These are phyloP conservation scores for Cystobasidiaceae sp. DNA, from an alignment of 1,284 basidiomycete species.

Conservation along the genomic window DNA sequence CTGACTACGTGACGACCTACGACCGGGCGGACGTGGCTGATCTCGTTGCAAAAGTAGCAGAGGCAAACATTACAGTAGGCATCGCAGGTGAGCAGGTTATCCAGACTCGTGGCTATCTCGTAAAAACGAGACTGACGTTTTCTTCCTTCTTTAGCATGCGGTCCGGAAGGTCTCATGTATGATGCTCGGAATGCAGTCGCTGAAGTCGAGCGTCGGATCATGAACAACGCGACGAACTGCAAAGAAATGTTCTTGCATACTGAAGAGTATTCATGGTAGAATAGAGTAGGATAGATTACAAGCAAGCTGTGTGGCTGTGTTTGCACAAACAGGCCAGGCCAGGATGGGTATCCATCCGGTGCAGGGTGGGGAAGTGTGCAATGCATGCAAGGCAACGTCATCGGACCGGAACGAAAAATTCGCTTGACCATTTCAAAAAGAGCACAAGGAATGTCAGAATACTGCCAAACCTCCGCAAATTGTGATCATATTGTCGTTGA, in stretches of 20 bases:
- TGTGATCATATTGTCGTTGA: too few species aligned
- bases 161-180: constrained; percentile 47
- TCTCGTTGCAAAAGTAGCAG: neutral
- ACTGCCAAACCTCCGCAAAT: too few species aligned
- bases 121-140: neutral
- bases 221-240: constrained; percentile 1
- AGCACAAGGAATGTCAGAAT: too few species aligned
- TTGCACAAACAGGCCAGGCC: neutral
- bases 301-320: neutral
- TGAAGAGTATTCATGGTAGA: constrained; percentile 40
- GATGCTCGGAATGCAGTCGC: constrained; percentile 49
- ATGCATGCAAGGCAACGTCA: too few species aligned
- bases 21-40: neutral
- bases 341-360: neutral
- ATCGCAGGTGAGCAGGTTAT: neutral
- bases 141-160: constrained; percentile 42
- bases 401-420: too few species aligned
- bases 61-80: neutral
- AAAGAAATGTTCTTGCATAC: constrained; percentile 36
- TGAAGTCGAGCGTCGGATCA: constrained; percentile 45
- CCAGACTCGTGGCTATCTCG: neutral
- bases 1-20: neutral
- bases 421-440: too few species aligned
- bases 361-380: too few species aligned
- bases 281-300: neutral